Base-by-base conservation (phyloP, 257 asterid species). In the Solanum medicagineum region DNA sequence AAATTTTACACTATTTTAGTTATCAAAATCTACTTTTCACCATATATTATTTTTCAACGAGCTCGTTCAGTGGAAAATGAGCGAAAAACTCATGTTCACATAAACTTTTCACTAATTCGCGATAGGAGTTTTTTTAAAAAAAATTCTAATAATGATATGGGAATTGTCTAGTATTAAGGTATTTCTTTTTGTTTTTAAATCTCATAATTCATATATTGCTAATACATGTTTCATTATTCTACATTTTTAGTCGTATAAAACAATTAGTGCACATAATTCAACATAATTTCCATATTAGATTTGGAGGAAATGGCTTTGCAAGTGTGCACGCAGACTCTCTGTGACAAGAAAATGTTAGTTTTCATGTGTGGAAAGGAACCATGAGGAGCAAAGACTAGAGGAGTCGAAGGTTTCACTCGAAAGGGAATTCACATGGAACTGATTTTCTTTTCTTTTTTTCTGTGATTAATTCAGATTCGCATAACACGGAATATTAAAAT, bases 341-440 rank as follows among this genome's bases (percentile, higher is more conserved):
- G 19, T 13, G 59, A 22, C 36, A 47, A 74, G 81, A 47, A 4
- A 22, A n/a, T 45, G 81, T 47, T 74, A 59, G 42, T 13, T 22
- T 22, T 75, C 14, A 22, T 49, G 81, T 47, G 60, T 75, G 60
- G 44, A 75, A 22, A 47, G 81, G 60, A 51, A 13, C 11, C 26
- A 42, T 15, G 32, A 11, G 57, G 36, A 10, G 10, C 55, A 44
- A 66, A 85, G 65, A 53, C 53, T 24, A 10, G 42, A 69, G 70
- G 22, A 63, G 71, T 57, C 65, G 71, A 86, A 87, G 71, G 74
- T 81, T 74, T 77, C 83, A 32, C 22, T 75, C 59, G 85, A 85
- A 86, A 82, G 87, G 82, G 88, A 86, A 83, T 73, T 14, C 36
- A 32, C 49, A 56, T 10, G 7, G 54, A 42, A 83, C 12, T 29